Evolutionary conservation across 1,139 yeast species (phyloP).

Genomic region (Pneumocystis jirovecii): DNA sequence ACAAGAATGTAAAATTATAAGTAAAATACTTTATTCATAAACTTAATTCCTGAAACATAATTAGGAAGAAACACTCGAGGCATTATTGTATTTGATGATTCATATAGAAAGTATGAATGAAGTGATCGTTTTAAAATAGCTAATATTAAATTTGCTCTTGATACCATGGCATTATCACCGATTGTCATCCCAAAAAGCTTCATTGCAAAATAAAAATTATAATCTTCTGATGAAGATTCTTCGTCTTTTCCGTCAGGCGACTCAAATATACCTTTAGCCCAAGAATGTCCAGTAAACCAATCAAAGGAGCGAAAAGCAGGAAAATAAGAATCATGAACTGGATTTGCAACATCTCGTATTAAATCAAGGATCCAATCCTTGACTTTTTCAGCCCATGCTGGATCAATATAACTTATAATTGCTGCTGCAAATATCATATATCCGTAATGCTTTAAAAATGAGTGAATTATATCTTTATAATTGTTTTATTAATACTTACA

Average conservation of each 20-base stretch:
- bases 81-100: slow-evolving; percentile 42
- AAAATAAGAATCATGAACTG: slow-evolving; percentile 45
- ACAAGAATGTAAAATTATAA: slow-evolving; percentile 15
- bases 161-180: slow-evolving; percentile 59
- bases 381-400: slow-evolving; percentile 43
- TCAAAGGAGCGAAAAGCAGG: slow-evolving; percentile 68
- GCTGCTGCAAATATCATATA: slow-evolving; percentile 70
- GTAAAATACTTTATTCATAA: slow-evolving; percentile 14
- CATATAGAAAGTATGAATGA: slow-evolving; percentile 46
- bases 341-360: slow-evolving; percentile 67
- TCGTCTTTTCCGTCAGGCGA: slow-evolving; percentile 66
- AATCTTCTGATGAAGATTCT: slow-evolving; percentile 55
- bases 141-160: slow-evolving; percentile 64
- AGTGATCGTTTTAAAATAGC: slow-evolving; percentile 48
- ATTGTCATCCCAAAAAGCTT: slow-evolving; percentile 63
- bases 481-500: not conserved
- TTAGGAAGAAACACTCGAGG: slow-evolving; percentile 45
- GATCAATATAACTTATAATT: slow-evolving; percentile 50
- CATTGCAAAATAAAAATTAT: slow-evolving; percentile 64
- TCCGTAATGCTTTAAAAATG: slow-evolving; percentile 67
- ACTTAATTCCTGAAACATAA: slow-evolving; percentile 52
- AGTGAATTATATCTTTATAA: not conserved
- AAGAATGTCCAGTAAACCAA: slow-evolving; percentile 71
- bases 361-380: slow-evolving; percentile 51
- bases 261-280: slow-evolving; percentile 65